Base-by-base conservation (phyloP, 2,329 filamentous ascomycete species). In the Claviceps maximensis region DNA sequence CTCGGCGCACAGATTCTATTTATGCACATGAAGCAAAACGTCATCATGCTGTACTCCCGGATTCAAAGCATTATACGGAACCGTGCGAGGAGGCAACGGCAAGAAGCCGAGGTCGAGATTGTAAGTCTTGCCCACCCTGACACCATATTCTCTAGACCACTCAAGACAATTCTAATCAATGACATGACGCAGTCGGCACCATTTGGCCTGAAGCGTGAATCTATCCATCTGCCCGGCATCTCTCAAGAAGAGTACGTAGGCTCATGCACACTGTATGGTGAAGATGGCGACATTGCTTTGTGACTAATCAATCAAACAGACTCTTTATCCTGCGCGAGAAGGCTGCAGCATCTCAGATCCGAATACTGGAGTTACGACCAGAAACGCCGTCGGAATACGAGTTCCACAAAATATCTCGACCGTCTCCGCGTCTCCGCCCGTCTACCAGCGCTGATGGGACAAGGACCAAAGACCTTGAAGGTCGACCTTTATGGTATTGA, bases 151-250 rank as follows among this genome's bases (percentile, higher is more conserved):
- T 15, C 25, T n/a, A 17, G 10, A 2, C 19, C 5, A 8, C 2
- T 25, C 15, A 2, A 27, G 13, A 27, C 15, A n/a, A n/a, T n/a
- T n/a, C 42, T 17, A 6, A n/a, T 27, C 10, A 27, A 44, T 55
- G 33, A 55, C 51, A 8, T 19, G 17, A 23, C 25, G 5, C 55
- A 82, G 79, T 81, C 78, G 49, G 73, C 73, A 10, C 79, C 79
- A 0, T 83, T 78, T 65, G 71, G 81, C 62, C 76, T 82, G 60
- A 75, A 76, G 61, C 74, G 73, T 54, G 76, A 79, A 60, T 66
- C 71, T n/a, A 68, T 75, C 42, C 66, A 65, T 45, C 66, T 82
- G 15, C 77, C 77, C 2, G 79, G 79, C 41, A 69, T 82, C 44
- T 76, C 75, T 47, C 71, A 79, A 57, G 76, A 81, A 58, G 78